Evolutionary conservation across 352 stramenopile species (phyloP), one percentile per base, ranked within the genome.

Genomic region (Phytophthora syringae): DNA sequence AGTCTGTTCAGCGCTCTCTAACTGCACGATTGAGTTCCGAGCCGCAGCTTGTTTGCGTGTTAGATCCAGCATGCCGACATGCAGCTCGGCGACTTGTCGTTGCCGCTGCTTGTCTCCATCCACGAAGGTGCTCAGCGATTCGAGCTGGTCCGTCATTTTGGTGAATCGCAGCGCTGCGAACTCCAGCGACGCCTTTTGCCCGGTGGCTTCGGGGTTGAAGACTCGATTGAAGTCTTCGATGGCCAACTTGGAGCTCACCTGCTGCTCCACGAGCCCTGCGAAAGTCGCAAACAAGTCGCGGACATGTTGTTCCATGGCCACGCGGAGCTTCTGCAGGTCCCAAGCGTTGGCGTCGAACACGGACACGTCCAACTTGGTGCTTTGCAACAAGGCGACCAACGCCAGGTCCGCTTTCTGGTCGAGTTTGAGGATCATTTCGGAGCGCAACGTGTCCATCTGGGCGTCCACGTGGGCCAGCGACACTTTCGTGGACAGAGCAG

Each of bases 171-270:
- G 55, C 5, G 82, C 77, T 27, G 82, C 82, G 0, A 48, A 74
- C 13, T 90, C 77, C 39, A 88, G 62, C 13, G 76, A 77, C 2
- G 67, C 65, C 22, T 79, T 85, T 42, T 88, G 79, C 10, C 72
- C 77, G 2, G 78, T 81, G 13, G 66, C 51, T 9, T 88, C 77
- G 0, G 74, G 75, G 30, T 86, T 86, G 68, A 89, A 92, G 18
- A 92, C 83, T 22, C 67, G 69, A 22, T 85, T 82, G 28, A 89
- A 90, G 66, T 89, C 81, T n/a, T 81, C 71, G 27, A 88, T 80
- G 2, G 70, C 75, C 5, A 92, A 44, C 53, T 92, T 89, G 13
- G 61, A 58, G 47, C 49, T 72, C 21, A 92, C 65, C 25, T 86
- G 74, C 1, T 43, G 52, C 56, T 92, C 83, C 43, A 90, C 72